Base-by-base conservation (phyloP, 495 filamentous ascomycete genomes). In the Echria macrotheca region DNA sequence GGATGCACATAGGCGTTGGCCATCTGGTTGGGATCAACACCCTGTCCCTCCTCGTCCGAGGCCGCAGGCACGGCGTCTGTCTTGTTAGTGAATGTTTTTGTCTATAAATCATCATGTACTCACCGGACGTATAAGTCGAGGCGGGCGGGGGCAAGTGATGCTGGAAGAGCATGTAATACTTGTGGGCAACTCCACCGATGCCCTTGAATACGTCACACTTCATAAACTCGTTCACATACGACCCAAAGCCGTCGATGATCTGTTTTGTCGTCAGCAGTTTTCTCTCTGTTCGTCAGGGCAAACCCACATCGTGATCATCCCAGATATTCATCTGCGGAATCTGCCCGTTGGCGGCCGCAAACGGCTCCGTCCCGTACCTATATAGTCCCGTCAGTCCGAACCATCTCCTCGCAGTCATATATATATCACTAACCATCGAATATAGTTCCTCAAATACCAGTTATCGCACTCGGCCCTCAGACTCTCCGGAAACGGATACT, bases 291-390 rank as follows among this genome's bases (percentile, higher is more conserved):
- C 19, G 24, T 6, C 0, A 25, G 36, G 17, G 10, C 24, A 22
- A 18, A 19, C 18, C 24, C 40, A 74, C 79, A 69, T 84, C 82
- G 63, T 95, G 90, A 58, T 95, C 89, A 64, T 95, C 91, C 90
- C 91, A 97, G 33, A 96, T 84, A 63, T 96, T 96, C 59, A 97
- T 65, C 67, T 95, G 89, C 1, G 91, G 82, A 58, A 97, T 97
- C 59, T 86, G 83, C 10, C 80, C 84, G 56, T 96, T 97, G 28
- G 86, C 87, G 11, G 74, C 67, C 4, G 86, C 82, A 68, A 96
- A 97, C 0, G 90, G 86, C 57, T 91, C 83, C 12, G 77, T 85
- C 28, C 76, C 74, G 60, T 93, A 97, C 60, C 60, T 63, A 47
- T 18, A 2, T 12, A 4, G 19, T 10, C 23, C 23, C n/a, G n/a